Percentiles rank a stretch among this genome's conserved stretches.
Evolutionary conservation across 1,139 yeast species (phyloP).

Genomic region (Yamadazyma siamensis): DNA sequence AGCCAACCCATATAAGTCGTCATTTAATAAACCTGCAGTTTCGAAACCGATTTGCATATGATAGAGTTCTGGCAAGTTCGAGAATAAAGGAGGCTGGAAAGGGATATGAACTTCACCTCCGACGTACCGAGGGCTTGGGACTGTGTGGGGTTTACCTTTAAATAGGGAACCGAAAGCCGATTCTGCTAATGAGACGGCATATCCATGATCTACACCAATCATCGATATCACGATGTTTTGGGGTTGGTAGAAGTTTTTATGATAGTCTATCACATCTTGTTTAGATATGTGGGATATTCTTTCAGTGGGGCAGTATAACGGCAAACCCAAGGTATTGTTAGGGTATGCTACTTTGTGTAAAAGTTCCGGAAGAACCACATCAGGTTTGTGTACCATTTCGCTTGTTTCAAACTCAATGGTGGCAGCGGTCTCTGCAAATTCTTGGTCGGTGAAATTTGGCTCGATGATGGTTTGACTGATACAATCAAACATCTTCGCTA

Average conservation of each 20-base stretch:
- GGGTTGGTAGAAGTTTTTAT: constrained; percentile 70
- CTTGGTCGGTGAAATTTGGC: constrained; percentile 68
- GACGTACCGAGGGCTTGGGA: constrained; percentile 53
- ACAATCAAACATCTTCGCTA: constrained; percentile 75
- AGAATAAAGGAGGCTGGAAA: constrained; percentile 61
- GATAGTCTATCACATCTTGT: constrained; percentile 56
- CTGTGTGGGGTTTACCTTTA: constrained; percentile 10
- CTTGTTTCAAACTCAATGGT: constrained; percentile 80
- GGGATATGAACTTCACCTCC: constrained; percentile 81
- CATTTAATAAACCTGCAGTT: constrained; percentile 79
- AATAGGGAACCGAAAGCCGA: constrained; percentile 43
- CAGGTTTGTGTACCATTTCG: constrained; percentile 84
- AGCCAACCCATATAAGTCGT: constrained; percentile 88
- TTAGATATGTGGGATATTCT: constrained; percentile 54
- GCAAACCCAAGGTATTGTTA: constrained; percentile 77
- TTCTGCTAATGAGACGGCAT: constrained; percentile 64
- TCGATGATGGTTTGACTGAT: constrained; percentile 75
- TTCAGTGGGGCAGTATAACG: constrained; percentile 78
- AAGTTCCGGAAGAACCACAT: constrained; percentile 79
- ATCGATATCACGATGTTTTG: constrained; percentile 82
- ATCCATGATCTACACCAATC: constrained; percentile 76
- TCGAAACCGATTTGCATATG: constrained; percentile 88
- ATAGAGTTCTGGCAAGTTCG: constrained; percentile 75
- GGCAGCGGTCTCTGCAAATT: constrained; percentile 67
- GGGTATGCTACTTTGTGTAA: constrained; percentile 79